Percentiles rank a stretch among this genome's conserved stretches.
phyloP scores from a whole-genome alignment of 2,329 filamentous ascomycete species.

The Phialocephala subalpina region DNA sequence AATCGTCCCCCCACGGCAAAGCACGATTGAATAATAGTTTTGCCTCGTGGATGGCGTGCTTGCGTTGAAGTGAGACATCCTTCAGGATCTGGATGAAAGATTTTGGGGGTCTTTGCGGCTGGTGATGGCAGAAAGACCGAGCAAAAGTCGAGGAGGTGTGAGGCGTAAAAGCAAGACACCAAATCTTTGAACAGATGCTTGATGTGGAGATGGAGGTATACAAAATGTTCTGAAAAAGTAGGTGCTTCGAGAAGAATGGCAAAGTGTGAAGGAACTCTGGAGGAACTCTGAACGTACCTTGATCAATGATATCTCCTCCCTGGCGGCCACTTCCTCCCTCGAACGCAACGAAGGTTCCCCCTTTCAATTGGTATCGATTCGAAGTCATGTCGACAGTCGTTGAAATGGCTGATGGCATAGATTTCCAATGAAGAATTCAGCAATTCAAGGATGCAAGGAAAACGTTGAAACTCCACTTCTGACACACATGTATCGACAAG shows the following conservation, averaged over 20 bases:
- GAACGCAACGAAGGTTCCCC: neutral
- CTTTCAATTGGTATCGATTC: neutral
- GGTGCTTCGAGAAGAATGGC: neutral
- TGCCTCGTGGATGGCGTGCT: neutral
- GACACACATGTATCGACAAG: neutral
- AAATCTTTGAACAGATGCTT: neutral
- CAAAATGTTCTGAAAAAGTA: neutral
- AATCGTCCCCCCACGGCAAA: neutral
- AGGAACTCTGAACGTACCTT: neutral
- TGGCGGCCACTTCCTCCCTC: neutral
- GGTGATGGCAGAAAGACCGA: neutral
- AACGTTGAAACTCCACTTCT: neutral
- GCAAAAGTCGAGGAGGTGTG: neutral
- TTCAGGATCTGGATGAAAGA: neutral
- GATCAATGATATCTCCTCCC: conserved; percentile 2
- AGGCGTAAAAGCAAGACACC: neutral
- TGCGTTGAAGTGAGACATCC: neutral
- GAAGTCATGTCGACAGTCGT: neutral
- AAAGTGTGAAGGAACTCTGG: neutral
- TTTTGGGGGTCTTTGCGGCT: neutral
- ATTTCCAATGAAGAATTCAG: neutral
- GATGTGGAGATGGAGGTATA: neutral
- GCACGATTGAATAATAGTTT: neutral
- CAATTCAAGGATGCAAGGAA: neutral
- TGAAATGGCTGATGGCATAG: neutral